Evolutionary conservation across 1,284 basidiomycete genomes (phyloP), one percentile per base, ranked within the genome.

Genomic region (Tremellales sp.): DNA sequence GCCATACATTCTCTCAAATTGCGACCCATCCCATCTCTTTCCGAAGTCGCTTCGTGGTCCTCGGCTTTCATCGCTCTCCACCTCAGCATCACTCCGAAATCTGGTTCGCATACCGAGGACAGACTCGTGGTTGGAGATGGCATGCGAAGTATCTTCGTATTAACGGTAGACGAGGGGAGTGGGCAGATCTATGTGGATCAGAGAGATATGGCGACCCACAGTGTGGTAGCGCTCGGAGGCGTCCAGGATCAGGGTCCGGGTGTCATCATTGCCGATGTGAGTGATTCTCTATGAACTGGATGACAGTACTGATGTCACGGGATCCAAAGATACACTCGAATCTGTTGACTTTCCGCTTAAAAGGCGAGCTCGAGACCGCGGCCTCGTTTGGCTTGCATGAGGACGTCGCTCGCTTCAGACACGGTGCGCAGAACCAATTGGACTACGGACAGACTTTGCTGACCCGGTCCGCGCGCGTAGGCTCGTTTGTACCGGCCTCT

Each of bases 221-320:
- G 82, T 76, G 67, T 74, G 4, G 57, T 61, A 4, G 62, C 62
- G 0, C 53, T 75, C 51, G 65, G 65, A 12, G 56, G 57, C 5
- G 43, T 75, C 7, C 47, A 50, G 4, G 72, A 73, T 29, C 59
- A 54, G 2, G 70, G 65, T 1, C 51, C 63, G 5, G 80, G 77
- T 19, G 76, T 93, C 34, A 79, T 92, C 32, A 85, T 83, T 29
- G 81, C 84, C 1, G 88, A 90, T 64, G 87, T 91, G 59, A 74
- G 81, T 67, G 10, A 18, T 22, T 16, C 16, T 14, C 19, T 47
- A 12, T 21, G 31, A 29, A 12, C 24, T 45, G 38, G 40, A n/a
- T 40, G 24, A 21, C 36, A 8, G 13, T 22, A 36, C 44, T 54
- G 25, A 51, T n/a, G 5, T 22, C 4, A 16, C 27, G 29, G 12